phyloP scores from a whole-genome alignment of 176 grass and related monocot species.

The Phoenix dactylifera region DNA sequence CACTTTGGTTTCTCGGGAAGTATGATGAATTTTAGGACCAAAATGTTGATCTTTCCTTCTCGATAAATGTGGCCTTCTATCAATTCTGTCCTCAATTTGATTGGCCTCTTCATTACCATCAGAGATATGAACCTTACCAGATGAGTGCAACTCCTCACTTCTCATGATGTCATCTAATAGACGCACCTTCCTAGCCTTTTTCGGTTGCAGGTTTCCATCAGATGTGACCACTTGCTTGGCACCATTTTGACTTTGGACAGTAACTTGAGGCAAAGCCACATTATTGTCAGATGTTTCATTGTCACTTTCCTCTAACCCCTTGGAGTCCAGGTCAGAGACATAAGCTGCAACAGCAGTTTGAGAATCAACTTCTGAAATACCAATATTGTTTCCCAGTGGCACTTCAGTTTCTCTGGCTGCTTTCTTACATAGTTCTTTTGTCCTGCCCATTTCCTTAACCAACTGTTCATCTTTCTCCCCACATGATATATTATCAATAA shows the following conservation, averaged over 20 bases:
- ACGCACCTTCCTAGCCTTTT: conserved; percentile 43
- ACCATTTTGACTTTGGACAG: conserved; percentile 14
- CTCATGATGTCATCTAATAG: conserved; percentile 55
- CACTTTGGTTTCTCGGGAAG: conserved; percentile 18
- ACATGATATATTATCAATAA: conserved; percentile 18
- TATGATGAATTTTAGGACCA: conserved; percentile 16
- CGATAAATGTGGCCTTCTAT: conserved; percentile 4
- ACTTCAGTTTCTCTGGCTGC: conserved; percentile 18
- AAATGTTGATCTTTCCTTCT: conserved; percentile 15
- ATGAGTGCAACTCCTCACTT: conserved; percentile 1
- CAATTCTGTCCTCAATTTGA: conserved; percentile 22
- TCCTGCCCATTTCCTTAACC: conserved; percentile 12
- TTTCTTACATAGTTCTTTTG: conserved; percentile 28
- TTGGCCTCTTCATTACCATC: conserved; percentile 20
- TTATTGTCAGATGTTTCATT: too few species aligned
- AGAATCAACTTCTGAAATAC: not conserved
- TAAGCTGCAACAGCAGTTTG: not conserved
- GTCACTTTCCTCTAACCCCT: too few species aligned
- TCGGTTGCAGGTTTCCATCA: conserved; percentile 32
- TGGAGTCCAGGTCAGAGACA: not conserved
- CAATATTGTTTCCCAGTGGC: conserved; percentile 6
- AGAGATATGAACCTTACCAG: conserved; percentile 16
- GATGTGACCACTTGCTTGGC: conserved; percentile 5
- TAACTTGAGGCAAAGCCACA: too few species aligned
- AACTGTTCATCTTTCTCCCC: conserved; percentile 7